Percentiles rank a stretch among this genome's conserved stretches.
phyloP scores from a whole-genome alignment of 2,329 filamentous ascomycete genomes.

The Esteya vermicola region DNA sequence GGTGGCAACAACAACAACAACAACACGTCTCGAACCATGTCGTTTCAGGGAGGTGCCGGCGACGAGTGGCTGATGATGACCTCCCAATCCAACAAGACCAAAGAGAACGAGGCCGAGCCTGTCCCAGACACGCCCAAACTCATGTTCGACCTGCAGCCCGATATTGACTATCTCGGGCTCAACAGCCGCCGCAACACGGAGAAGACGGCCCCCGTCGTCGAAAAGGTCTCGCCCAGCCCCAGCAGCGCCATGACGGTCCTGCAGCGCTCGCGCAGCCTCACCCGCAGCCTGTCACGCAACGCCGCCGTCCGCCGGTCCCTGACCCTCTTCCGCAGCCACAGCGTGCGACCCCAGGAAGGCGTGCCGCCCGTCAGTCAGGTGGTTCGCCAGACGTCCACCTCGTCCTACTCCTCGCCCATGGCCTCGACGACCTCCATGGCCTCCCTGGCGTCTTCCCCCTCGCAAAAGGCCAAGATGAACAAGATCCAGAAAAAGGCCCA shows the following conservation, averaged over 20 bases:
- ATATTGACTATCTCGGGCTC: constrained; percentile 39
- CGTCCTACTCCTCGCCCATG: too few species aligned
- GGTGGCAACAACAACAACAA: background rate
- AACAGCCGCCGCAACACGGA: constrained; percentile 17
- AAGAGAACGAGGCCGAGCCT: background rate
- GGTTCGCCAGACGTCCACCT: too few species aligned
- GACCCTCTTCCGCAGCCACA: constrained; percentile 15
- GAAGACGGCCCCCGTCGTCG: constrained; percentile 7
- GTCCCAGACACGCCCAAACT: background rate
- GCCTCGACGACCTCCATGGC: background rate
- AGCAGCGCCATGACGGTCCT: constrained; percentile 3
- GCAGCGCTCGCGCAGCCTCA: constrained; percentile 14
- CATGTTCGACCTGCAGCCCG: constrained; percentile 32
- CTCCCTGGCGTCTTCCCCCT: too few species aligned
- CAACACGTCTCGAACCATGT: too few species aligned
- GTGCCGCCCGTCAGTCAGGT: background rate
- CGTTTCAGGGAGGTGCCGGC: too few species aligned
- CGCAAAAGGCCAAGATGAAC: too few species aligned
- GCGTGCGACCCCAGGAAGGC: background rate
- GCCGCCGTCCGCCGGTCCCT: constrained; percentile 19
- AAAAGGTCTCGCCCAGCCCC: constrained; percentile 1
- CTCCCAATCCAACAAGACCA: too few species aligned
- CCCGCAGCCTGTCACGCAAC: constrained; percentile 17
- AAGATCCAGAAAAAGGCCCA: too few species aligned
- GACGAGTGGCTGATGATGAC: too few species aligned